These are phyloP conservation scores for Trichoderma arundinaceum DNA, from an alignment of 2,329 filamentous ascomycete genomes.

Conservation along the genomic window DNA sequence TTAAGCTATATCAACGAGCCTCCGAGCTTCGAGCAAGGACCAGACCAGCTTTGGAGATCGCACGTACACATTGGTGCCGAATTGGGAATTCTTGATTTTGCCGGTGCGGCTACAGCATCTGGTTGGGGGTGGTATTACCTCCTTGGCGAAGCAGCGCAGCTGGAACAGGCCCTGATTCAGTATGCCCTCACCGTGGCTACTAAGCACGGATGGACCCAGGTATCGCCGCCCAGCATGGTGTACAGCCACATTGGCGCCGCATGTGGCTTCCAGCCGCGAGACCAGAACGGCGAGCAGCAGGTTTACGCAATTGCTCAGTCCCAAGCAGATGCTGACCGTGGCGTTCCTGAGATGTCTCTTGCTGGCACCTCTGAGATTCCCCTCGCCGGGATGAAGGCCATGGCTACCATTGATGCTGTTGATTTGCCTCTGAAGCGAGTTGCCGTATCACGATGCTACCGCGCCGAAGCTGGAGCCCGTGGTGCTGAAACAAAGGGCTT, in stretches of 20 bases:
- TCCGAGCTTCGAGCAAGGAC: constrained; percentile 49
- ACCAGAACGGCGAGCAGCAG: constrained; percentile 89
- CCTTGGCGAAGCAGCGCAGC: constrained; percentile 83
- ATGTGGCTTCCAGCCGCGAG: constrained; percentile 93
- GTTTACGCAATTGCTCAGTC: constrained; percentile 79
- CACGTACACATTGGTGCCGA: constrained; percentile 87
- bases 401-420: constrained; percentile 66
- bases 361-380: constrained; percentile 94
- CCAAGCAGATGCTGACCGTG: constrained; percentile 63
- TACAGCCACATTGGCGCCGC: constrained; percentile 89
- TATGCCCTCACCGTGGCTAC: constrained; percentile 79
- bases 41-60: constrained; percentile 62
- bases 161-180: constrained; percentile 93
- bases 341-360: constrained; percentile 74
- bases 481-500: constrained; percentile 92
- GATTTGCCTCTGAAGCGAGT: constrained; percentile 79
- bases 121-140: constrained; percentile 99
- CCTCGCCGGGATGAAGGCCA: constrained; percentile 86
- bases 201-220: constrained; percentile 76
- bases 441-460: constrained; percentile 89
- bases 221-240: constrained; percentile 86
- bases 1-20: constrained; percentile 81
- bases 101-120: constrained; percentile 76
- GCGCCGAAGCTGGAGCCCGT: constrained; percentile 89
- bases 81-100: constrained; percentile 90